Conservation (phyloP, 1,284 basidiomycete species). For the Paramarasmius palmivorus region DNA sequence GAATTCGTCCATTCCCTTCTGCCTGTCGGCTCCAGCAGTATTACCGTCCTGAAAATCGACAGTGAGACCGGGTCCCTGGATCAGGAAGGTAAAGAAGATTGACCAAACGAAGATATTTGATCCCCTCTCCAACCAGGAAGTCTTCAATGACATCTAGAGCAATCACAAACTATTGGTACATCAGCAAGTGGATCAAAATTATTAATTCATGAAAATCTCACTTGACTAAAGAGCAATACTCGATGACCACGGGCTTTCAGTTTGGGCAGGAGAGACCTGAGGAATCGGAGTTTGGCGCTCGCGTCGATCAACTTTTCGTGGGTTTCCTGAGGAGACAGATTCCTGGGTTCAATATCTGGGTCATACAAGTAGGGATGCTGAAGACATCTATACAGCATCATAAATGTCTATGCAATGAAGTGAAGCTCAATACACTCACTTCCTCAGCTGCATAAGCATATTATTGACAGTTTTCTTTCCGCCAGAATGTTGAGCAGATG, state of each 20-base stretch:
- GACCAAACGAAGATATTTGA: conserved; percentile 88
- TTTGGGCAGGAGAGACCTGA: conserved; percentile 84
- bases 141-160: conserved; percentile 92
- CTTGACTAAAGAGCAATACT: conserved; percentile 97
- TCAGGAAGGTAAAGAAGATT: conserved; percentile 9
- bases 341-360: conserved; percentile 78
- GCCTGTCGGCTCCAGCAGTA: conserved; percentile 84
- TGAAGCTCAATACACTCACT: conserved; percentile 45
- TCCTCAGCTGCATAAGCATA: conserved; percentile 84
- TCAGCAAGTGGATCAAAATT: neutral
- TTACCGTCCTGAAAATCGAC: conserved; percentile 73
- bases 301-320: conserved; percentile 84
- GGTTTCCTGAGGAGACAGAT: conserved; percentile 57
- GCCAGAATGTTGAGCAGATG: conserved; percentile 32
- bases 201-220: too few species aligned
- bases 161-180: conserved; percentile 75
- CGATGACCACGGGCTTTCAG: conserved; percentile 90
- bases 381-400: conserved; percentile 53
- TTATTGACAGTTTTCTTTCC: conserved; percentile 67
- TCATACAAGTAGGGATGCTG: conserved; percentile 92
- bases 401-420: conserved; percentile 10
- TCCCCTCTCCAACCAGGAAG: conserved; percentile 87
- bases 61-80: conserved; percentile 9
- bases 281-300: conserved; percentile 85
- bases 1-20: conserved; percentile 94